Base-by-base conservation (phyloP, 495 filamentous ascomycete genomes). In the Neurospora sp. region DNA sequence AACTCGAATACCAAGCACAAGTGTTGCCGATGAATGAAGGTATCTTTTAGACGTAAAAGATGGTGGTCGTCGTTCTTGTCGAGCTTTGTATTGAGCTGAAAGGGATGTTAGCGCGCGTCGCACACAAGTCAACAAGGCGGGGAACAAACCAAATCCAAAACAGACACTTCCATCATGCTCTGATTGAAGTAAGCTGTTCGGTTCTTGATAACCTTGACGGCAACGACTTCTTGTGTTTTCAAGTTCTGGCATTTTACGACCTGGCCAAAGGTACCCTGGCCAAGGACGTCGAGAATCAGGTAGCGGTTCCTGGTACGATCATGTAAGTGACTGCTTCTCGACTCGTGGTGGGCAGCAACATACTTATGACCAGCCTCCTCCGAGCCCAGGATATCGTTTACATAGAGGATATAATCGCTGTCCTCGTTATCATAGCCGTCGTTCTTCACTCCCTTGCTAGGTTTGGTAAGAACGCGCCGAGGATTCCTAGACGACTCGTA, bases 141-240 rank as follows among this genome's bases (percentile, higher is more conserved):
- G 48, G 44, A 20, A 74, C 90, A 73, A 88, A 98, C 94, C 86
- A 99, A 80, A 81, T 99, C 96, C 39, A 99, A 84, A 9, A 99
- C 96, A 9, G 96, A 99, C 38, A 99, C 96, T 78, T 99, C 96
- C 96, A 99, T 99, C 96, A 99, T 99, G 81, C 96, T 99, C 82
- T 99, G 96, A 78, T 99, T 99, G 85, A 99, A 99, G 78, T 99
- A 99, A 20, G 96, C 96, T 0, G 96, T 98, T 80, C 96, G 90
- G 81, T 99, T 99, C 82, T 99, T 99, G 83, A 99, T 95, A 39
- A 98, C 96, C 84, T 99, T 99, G 73, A 99, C 96, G 1, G 96
- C 96, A 37, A 99, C 95, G 41, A 99, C 96, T 81, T 99, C 96
- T 80, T 97, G 93, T 0, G 96, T 98, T 81, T 96, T 97, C 75